Evolutionary conservation across 1,284 basidiomycete species (phyloP).

Genomic region (Heliocybe sulcata): DNA sequence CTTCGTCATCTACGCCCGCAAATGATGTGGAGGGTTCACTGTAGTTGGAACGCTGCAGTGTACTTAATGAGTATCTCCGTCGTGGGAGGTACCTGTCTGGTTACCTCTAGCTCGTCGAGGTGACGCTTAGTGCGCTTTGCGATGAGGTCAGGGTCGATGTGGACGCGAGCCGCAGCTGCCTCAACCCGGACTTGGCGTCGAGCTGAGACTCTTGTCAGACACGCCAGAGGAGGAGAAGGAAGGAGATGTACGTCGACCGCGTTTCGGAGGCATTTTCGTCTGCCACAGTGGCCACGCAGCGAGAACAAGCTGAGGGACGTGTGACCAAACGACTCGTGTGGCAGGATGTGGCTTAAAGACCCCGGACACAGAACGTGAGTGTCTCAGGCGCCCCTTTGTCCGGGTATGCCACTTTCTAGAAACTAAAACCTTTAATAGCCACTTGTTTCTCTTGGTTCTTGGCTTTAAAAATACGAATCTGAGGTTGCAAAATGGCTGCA

Average conservation of each 20-base stretch:
- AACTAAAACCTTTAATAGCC: no score
- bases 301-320: no score
- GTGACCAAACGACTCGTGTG: no score
- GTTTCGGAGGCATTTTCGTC: not conserved
- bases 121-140: constrained; percentile 69
- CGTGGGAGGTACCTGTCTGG: constrained; percentile 6
- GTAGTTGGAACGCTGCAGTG: constrained; percentile 66
- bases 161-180: constrained; percentile 7
- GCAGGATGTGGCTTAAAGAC: no score
- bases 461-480: no score
- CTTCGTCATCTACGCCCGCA: constrained; percentile 26
- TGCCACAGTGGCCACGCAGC: no score
- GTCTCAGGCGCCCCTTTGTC: no score
- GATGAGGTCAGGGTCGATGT: constrained; percentile 53
- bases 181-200: constrained; percentile 29
- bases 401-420: no score
- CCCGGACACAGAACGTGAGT: no score
- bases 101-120: constrained; percentile 79
- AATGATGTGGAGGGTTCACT: constrained; percentile 46
- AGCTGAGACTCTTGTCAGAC: constrained; percentile 25
- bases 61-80: constrained; percentile 5
- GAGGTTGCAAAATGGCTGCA: not conserved
- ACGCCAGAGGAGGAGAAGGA: constrained; percentile 21
- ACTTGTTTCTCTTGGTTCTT: no score
- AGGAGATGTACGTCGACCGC: not conserved